These are phyloP conservation scores for Sinapis alba DNA, from an alignment of 441 rosid species.

Conservation along the genomic window DNA sequence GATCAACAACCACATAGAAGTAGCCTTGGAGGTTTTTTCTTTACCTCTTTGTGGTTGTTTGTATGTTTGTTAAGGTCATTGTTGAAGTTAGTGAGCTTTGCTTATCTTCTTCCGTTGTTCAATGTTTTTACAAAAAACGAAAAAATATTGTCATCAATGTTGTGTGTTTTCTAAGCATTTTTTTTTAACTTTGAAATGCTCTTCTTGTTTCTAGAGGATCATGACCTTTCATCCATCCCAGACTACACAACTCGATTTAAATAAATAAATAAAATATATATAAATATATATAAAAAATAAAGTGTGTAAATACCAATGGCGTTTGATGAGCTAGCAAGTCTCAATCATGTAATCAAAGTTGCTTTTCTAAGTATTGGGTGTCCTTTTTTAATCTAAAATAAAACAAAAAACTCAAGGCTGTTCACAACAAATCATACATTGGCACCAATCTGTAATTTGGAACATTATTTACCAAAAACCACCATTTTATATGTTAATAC, in stretches of 20 bases:
- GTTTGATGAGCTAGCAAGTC: slow-evolving; percentile 37
- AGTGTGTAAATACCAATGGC: neutral
- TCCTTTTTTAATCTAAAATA: slow-evolving; percentile 2
- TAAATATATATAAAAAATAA: no score
- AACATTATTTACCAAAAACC: slow-evolving; percentile 23
- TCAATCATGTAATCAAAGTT: slow-evolving; percentile 32
- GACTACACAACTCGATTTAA: slow-evolving; percentile 2
- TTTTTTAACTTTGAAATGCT: neutral
- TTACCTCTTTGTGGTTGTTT: no score
- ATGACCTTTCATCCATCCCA: slow-evolving; percentile 26
- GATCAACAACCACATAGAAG: neutral
- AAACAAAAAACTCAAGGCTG: slow-evolving; percentile 35
- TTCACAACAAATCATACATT: slow-evolving; percentile 22
- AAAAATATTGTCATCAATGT: neutral
- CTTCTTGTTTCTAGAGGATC: slow-evolving; percentile 18
- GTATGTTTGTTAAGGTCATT: neutral
- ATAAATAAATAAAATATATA: no score
- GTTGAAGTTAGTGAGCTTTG: neutral
- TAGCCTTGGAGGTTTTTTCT: neutral
- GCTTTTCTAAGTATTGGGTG: neutral
- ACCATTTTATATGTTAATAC: slow-evolving; percentile 5
- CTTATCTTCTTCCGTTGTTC: neutral
- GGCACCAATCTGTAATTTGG: slow-evolving; percentile 11
- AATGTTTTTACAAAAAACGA: neutral
- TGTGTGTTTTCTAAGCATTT: neutral